Evolutionary conservation across 2,329 filamentous ascomycete species (phyloP), one percentile per base, ranked within the genome.

Genomic region (Scorias spongiosa): DNA sequence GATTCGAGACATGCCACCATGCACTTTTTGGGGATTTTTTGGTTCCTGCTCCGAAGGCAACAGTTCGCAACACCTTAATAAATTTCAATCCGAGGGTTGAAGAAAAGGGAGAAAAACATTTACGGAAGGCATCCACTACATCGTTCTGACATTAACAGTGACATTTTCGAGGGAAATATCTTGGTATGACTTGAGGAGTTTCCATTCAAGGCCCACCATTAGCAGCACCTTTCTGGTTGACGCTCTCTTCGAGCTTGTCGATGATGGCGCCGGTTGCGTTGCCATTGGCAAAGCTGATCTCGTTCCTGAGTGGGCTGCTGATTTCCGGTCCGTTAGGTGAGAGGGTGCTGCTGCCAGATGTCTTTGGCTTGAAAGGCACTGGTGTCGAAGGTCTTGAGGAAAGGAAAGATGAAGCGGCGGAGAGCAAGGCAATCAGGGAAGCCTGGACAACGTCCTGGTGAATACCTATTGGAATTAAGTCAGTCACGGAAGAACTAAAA

Each of bases 391-490:
- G 78, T 48, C 79, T 71, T 51, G 78, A 84, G 20, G 76, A 71
- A 30, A 86, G 71, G 63, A 89, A 89, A 57, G 83, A 89, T 62
- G 79, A 84, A 43, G 88, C 87, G 41, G 87, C 88, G 53, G 81
- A 83, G 60, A 94, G 69, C 53, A 94, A 70, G 46, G 88, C 88
- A 60, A 87, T 83, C 57, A 95, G 74, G 62, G 81, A 88, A 55
- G 84, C 87, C 63, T 93, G 84, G 15, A 93, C 85, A 48, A 93
- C 85, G 68, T 94, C 89, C 61, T 89, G 81, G 61, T 95, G 85
- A 54, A 95, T 84, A 36, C 32, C 32, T 36, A 15, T 36, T 36
- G 32, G 9, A 36, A 36, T 26, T 7, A 26, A 26, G 20, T 26
- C 20, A 26, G 20, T 26, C 20, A 26, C 7, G 20, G 7, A 26